Evolutionary conservation across 208 protist genomes (phyloP).

Genomic region (Tritrichomonas musculus): DNA sequence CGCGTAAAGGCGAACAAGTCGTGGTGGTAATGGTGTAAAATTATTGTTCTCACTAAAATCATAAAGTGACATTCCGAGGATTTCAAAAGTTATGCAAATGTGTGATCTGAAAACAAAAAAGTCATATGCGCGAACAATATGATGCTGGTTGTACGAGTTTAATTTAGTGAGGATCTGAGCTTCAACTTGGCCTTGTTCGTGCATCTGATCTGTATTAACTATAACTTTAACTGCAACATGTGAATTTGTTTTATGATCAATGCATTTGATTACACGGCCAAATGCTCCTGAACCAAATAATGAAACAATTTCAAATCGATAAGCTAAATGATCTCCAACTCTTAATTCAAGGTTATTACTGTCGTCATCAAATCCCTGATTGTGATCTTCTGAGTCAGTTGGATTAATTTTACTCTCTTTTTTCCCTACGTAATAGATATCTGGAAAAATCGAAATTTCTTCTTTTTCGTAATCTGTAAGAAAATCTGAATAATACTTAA

Average conservation of each 20-base stretch:
- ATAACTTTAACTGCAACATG: constrained; percentile 63
- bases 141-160: neutral
- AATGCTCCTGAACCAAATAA: constrained; percentile 72
- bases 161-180: neutral
- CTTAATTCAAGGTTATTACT: neutral
- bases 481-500: neutral
- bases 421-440: neutral
- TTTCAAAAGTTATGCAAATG: constrained; percentile 7
- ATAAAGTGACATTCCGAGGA: neutral
- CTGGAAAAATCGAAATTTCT: neutral
- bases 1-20: neutral
- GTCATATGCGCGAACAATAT: neutral
- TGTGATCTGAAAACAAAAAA: neutral
- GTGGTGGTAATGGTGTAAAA: neutral
- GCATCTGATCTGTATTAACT: constrained; percentile 52
- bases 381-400: neutral
- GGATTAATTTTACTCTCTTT: neutral
- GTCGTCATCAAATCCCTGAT: neutral
- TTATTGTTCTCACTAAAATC: neutral
- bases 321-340: constrained; percentile 43
- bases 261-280: constrained; percentile 70
- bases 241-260: constrained; percentile 64
- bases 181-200: neutral
- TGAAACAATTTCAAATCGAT: constrained; percentile 71
- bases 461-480: constrained; percentile 13